Evolutionary conservation across 176 grass and related monocot species (phyloP).

Genomic region (sorghum (Sorghum bicolor)): DNA sequence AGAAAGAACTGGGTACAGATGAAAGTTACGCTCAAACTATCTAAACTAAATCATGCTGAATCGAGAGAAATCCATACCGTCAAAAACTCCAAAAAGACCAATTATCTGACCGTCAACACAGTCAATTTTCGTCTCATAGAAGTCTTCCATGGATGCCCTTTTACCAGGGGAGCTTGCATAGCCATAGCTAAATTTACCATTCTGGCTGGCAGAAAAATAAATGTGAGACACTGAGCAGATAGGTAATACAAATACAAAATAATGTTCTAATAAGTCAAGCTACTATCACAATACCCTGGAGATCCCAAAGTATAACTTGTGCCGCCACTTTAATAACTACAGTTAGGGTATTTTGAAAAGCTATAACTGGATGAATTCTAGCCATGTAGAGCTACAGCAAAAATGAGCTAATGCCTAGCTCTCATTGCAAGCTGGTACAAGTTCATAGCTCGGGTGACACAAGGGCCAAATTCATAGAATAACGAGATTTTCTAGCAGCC

Average conservation of each 20-base stretch:
- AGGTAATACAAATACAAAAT: neutral
- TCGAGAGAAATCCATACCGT: conserved; percentile 36
- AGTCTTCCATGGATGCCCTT: conserved; percentile 66
- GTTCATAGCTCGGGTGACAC: neutral
- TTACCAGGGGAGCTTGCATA: conserved; percentile 61
- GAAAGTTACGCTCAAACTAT: neutral
- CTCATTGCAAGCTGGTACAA: neutral
- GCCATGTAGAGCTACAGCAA: neutral
- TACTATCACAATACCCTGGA: neutral
- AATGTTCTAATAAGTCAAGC: neutral
- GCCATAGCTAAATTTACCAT: conserved; percentile 57
- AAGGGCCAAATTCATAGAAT: neutral
- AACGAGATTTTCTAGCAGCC: neutral
- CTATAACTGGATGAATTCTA: neutral
- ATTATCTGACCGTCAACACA: conserved; percentile 51
- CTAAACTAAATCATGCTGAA: conserved; percentile 2
- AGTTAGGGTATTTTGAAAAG: neutral
- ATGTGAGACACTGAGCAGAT: conserved; percentile 35
- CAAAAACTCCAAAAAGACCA: conserved; percentile 64
- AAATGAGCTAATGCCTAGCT: neutral
- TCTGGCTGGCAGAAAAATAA: conserved; percentile 52
- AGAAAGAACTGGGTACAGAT: neutral
- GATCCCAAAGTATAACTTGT: neutral
- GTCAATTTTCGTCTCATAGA: conserved; percentile 66
- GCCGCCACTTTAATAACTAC: neutral